Evolutionary conservation across 345 rosid species (phyloP).

Genomic region (Eucalyptus urophylla): DNA sequence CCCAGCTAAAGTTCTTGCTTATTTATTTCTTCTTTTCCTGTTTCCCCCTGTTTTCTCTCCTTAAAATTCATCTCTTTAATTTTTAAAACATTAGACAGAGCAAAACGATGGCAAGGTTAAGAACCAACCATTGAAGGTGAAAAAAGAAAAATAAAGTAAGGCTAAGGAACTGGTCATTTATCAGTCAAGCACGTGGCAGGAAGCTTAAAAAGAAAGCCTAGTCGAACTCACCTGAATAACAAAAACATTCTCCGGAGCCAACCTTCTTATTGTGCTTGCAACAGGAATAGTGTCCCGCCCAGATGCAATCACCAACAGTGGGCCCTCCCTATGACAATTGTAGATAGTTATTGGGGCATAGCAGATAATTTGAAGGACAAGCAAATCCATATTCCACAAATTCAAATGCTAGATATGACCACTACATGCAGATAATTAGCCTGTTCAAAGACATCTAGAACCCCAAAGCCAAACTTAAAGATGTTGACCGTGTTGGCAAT

Average conservation of each 20-base stretch:
- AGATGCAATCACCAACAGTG: slow-evolving; percentile 81
- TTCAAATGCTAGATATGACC: not conserved
- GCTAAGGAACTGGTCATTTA: not conserved
- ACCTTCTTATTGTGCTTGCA: slow-evolving; percentile 71
- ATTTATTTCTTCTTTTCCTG: not conserved
- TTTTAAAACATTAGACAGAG: not conserved
- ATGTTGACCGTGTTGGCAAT: not conserved
- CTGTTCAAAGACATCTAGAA: not conserved
- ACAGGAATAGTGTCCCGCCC: slow-evolving; percentile 71
- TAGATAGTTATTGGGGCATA: not conserved
- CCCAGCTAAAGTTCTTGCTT: not conserved
- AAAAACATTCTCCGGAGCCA: slow-evolving; percentile 70
- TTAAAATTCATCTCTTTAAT: not conserved
- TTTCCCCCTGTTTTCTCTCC: not conserved
- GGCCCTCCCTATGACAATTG: slow-evolving; percentile 47
- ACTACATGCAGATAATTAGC: not conserved
- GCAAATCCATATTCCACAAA: not conserved
- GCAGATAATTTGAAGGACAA: not conserved
- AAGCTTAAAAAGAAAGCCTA: not conserved
- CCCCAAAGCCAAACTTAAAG: not conserved
- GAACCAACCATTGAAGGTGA: not conserved
- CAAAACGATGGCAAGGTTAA: not conserved
- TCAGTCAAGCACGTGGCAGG: not conserved
- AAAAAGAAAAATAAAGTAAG: not conserved
- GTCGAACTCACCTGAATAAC: slow-evolving; percentile 57